These are phyloP conservation scores for Phyllostachys edulis DNA, from an alignment of 176 grass and related monocot species.

Conservation along the genomic window DNA sequence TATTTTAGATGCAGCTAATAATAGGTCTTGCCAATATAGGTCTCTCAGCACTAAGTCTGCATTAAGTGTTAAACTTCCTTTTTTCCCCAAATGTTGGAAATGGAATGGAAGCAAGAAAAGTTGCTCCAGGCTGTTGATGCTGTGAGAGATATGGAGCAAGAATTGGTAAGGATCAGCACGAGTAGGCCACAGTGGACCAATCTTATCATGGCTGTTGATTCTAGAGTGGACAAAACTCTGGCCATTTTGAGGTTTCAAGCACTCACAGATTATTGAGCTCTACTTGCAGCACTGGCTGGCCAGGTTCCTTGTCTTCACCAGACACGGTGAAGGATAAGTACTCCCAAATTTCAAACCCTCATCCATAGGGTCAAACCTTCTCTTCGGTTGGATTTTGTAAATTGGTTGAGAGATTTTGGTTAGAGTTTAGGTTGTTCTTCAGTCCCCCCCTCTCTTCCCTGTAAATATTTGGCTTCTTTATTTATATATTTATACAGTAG, in stretches of 20 bases:
- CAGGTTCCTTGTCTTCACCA: constrained; percentile 66
- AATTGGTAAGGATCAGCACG: constrained; percentile 49
- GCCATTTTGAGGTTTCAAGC: constrained; percentile 80
- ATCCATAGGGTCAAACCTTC: too few species aligned
- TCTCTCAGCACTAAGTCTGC: background rate
- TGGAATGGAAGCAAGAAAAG: constrained; percentile 61
- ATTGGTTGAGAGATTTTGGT: too few species aligned
- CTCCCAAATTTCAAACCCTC: constrained; percentile 62
- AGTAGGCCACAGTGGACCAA: constrained; percentile 63
- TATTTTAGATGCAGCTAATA: background rate
- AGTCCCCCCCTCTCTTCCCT: too few species aligned
- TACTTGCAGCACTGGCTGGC: constrained; percentile 85
- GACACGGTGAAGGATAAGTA: constrained; percentile 50
- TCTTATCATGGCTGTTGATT: constrained; percentile 81
- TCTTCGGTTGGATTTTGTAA: too few species aligned
- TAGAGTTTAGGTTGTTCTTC: too few species aligned
- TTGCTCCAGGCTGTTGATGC: constrained; percentile 60
- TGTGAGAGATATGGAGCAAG: constrained; percentile 68
- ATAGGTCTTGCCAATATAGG: background rate
- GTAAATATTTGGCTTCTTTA: too few species aligned
- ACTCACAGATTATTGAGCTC: constrained; percentile 69
- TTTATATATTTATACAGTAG: too few species aligned
- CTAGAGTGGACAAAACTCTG: constrained; percentile 84
- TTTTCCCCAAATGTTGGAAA: constrained; percentile 44
- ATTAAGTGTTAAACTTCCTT: background rate